Percentiles rank a stretch among this genome's conserved stretches.
These are phyloP conservation scores for Phytophthora europaea DNA, from an alignment of 352 stramenopile genomes.

Conservation along the genomic window DNA sequence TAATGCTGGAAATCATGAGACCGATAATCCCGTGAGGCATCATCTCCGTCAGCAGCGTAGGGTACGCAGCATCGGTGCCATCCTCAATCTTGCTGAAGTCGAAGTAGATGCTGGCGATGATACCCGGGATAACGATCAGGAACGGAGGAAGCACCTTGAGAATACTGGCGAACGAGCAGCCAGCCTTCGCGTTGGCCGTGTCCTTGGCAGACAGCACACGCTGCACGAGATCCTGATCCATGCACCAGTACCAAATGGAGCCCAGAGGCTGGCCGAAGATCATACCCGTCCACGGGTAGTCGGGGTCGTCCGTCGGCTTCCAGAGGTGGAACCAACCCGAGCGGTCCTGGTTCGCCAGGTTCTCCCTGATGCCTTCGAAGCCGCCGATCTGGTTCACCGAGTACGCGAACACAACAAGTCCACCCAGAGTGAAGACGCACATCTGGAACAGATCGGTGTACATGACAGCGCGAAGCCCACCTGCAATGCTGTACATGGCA, in stretches of 20 bases:
- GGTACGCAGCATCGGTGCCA: conserved; percentile 71
- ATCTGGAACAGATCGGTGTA: conserved; percentile 82
- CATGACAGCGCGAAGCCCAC: conserved; percentile 72
- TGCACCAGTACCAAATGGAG: conserved; percentile 81
- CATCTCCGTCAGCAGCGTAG: conserved; percentile 70
- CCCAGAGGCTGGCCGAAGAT: conserved; percentile 70
- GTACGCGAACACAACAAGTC: conserved; percentile 64
- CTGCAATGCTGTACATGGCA: conserved; percentile 68
- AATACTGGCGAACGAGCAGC: conserved; percentile 62
- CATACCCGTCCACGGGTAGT: conserved; percentile 82
- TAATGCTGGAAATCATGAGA: conserved; percentile 76
- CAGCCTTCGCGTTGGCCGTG: conserved; percentile 66
- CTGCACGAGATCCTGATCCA: conserved; percentile 79
- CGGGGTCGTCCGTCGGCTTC: conserved; percentile 56
- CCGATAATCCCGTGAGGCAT: conserved; percentile 74
- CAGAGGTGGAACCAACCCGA: conserved; percentile 65
- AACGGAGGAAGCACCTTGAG: conserved; percentile 77
- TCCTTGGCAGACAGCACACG: conserved; percentile 78
- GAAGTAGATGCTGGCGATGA: conserved; percentile 70
- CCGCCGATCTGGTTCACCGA: conserved; percentile 68
- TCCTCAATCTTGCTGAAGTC: conserved; percentile 63
- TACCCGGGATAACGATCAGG: conserved; percentile 74
- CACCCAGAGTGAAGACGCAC: conserved; percentile 69
- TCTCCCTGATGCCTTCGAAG: conserved; percentile 59
- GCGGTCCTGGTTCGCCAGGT: conserved; percentile 53